phyloP scores from a whole-genome alignment of 345 rosid genomes.

The Brassica incana region DNA sequence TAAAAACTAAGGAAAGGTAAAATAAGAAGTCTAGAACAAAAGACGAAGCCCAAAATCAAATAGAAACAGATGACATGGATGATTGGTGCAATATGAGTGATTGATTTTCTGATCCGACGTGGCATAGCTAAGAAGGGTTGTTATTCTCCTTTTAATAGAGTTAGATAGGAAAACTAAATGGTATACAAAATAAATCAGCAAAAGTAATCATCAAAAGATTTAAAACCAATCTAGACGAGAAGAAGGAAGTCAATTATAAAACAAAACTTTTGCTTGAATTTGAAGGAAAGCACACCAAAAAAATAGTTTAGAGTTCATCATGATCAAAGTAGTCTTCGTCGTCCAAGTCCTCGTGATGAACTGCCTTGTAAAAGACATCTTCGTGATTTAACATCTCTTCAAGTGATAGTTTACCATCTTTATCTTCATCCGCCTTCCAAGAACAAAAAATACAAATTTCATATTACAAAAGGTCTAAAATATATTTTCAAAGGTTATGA shows the following conservation, averaged over 20 bases:
- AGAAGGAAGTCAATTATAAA: not conserved
- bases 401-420: slow-evolving; percentile 55
- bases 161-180: not conserved
- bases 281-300: not conserved
- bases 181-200: not conserved
- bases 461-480: not conserved
- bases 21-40: too few relatives aligned
- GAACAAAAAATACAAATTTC: not conserved
- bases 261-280: not conserved
- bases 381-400: slow-evolving; percentile 65
- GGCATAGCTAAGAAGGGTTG: too few relatives aligned
- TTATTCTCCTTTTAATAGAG: too few relatives aligned
- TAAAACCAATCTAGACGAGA: slow-evolving; percentile 20
- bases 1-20: too few relatives aligned
- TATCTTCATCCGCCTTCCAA: slow-evolving; percentile 61
- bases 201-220: not conserved
- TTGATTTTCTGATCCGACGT: too few relatives aligned
- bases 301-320: slow-evolving; percentile 50
- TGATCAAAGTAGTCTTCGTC: slow-evolving; percentile 50
- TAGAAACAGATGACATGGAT: too few relatives aligned
- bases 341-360: slow-evolving; percentile 39
- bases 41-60: too few relatives aligned
- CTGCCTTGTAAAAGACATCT: slow-evolving; percentile 52
- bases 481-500: not conserved
- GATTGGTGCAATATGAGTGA: too few relatives aligned